Evolutionary conservation across 2,329 filamentous ascomycete species (phyloP).

Genomic region (Verruconis gallopava): DNA sequence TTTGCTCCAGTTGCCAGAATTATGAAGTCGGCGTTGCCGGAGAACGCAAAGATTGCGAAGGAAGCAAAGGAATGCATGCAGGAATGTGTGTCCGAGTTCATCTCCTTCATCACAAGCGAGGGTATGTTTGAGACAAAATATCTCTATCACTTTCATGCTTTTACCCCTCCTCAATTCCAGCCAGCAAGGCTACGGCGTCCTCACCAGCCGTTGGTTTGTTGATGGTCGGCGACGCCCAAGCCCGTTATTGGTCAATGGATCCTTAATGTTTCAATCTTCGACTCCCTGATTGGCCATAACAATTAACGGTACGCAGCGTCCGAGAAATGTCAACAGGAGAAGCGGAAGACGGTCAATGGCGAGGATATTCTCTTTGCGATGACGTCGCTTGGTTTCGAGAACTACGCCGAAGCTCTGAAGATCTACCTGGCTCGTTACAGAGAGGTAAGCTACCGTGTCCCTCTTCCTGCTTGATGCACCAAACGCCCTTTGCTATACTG

Average conservation of each 20-base stretch:
- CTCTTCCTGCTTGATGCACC: slow-evolving; percentile 17
- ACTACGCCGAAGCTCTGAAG: slow-evolving; percentile 94
- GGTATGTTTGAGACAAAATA: too few species aligned
- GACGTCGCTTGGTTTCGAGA: slow-evolving; percentile 97
- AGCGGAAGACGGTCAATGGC: slow-evolving; percentile 97
- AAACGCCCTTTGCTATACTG: slow-evolving; percentile 19
- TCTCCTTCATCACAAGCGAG: slow-evolving; percentile 98
- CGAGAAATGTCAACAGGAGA: slow-evolving; percentile 98
- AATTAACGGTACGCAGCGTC: slow-evolving; percentile 49
- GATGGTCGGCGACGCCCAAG: neutral
- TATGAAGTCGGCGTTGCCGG: slow-evolving; percentile 95
- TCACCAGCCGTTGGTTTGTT: too few species aligned
- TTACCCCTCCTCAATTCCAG: too few species aligned
- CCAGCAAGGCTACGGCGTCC: too few species aligned
- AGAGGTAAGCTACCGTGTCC: slow-evolving; percentile 63
- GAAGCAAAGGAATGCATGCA: slow-evolving; percentile 99
- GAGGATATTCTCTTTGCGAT: slow-evolving; percentile 98
- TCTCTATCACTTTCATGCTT: neutral
- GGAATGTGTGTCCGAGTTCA: slow-evolving; percentile 99
- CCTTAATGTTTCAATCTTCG: neutral
- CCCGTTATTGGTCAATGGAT: neutral
- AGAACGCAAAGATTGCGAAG: slow-evolving; percentile 98
- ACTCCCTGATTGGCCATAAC: slow-evolving; percentile 5
- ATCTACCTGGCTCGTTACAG: slow-evolving; percentile 96
- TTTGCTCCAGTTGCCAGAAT: slow-evolving; percentile 94